These are phyloP conservation scores for Tetrahymena malaccensis DNA, from an alignment of 73 alveolate species.

Conservation along the genomic window DNA sequence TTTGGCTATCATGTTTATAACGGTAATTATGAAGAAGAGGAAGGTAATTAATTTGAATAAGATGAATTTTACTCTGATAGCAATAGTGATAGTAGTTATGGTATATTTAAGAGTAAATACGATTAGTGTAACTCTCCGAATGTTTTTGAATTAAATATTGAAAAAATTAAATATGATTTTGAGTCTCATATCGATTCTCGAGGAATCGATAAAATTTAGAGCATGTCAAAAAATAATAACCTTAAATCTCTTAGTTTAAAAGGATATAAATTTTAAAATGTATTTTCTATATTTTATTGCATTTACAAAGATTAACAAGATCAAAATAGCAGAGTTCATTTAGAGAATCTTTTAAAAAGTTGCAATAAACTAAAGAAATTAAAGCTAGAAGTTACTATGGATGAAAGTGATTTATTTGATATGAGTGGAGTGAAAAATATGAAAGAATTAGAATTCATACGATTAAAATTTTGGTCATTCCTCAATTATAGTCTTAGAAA, in stretches of 20 bases:
- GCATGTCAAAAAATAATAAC: not conserved
- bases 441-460: not conserved
- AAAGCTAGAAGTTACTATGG: not conserved
- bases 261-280: not conserved
- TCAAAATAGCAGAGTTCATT: not conserved
- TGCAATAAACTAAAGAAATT: not conserved
- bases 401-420: not conserved
- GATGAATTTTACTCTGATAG: not conserved
- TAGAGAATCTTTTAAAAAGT: not conserved
- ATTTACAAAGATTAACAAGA: not conserved
- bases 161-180: not conserved
- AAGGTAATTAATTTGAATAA: not conserved
- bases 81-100: not conserved
- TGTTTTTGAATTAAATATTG: not conserved
- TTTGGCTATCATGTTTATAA: not conserved
- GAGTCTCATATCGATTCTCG: not conserved
- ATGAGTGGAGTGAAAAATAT: not conserved
- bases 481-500: not conserved
- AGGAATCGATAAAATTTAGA: not conserved
- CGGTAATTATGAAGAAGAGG: not conserved
- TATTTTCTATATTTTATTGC: not conserved
- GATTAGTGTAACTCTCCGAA: not conserved
- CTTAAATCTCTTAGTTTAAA: not conserved
- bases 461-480: not conserved
- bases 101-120: not conserved